Percentiles rank a stretch among this genome's conserved stretches.
These are phyloP conservation scores for Solanum acaule DNA, from an alignment of 257 asterid species.

Conservation along the genomic window DNA sequence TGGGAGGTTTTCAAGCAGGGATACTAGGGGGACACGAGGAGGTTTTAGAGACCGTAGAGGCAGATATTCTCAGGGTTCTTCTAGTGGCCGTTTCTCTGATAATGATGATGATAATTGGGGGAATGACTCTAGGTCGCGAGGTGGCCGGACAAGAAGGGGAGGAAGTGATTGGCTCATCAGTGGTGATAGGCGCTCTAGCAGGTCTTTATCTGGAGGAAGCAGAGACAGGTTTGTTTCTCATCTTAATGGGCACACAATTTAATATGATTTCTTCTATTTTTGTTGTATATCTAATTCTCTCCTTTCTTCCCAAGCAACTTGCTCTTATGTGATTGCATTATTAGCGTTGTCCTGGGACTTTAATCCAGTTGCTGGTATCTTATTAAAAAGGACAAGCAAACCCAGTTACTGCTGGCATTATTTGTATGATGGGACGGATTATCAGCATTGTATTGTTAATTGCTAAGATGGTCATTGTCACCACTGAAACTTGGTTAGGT, in stretches of 20 bases:
- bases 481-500: neutral
- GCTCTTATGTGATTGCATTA: neutral
- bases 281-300: neutral
- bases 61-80: constrained; percentile 55
- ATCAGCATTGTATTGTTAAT: neutral
- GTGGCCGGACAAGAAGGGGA: constrained; percentile 38
- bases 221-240: constrained; percentile 37
- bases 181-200: constrained; percentile 42
- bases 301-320: neutral
- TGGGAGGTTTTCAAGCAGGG: constrained; percentile 70
- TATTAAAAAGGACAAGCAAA: neutral
- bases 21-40: constrained; percentile 41
- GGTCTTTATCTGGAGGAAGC: constrained; percentile 58
- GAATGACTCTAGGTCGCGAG: constrained; percentile 30
- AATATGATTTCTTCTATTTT: neutral
- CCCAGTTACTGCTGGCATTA: neutral
- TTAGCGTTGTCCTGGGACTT: neutral
- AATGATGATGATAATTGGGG: constrained; percentile 25
- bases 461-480: neutral
- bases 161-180: constrained; percentile 74
- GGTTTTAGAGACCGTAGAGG: constrained; percentile 49
- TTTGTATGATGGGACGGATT: neutral
- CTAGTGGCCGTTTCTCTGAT: constrained; percentile 25
- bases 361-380: neutral
- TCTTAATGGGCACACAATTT: neutral